Conservation (phyloP, 2,329 filamentous ascomycete species). For the Aspergillus spinulosporus region DNA sequence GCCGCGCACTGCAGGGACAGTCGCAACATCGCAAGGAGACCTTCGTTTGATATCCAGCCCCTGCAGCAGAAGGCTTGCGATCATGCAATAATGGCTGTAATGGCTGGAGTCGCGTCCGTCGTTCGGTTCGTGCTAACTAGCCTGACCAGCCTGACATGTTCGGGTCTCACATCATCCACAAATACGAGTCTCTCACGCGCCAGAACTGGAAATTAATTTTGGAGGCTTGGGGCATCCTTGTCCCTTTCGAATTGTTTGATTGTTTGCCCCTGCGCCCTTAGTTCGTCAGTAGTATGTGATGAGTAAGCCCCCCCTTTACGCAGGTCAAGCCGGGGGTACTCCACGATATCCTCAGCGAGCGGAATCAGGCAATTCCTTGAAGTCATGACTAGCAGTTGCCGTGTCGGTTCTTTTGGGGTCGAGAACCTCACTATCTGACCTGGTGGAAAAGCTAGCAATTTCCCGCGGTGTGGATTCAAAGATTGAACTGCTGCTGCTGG, state of each 20-base stretch:
- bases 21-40: constrained; percentile 13
- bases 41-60: constrained; percentile 11
- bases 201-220: constrained; percentile 9
- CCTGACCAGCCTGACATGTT: neutral
- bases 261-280: constrained; percentile 17
- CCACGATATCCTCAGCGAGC: neutral
- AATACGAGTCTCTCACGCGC: constrained; percentile 14
- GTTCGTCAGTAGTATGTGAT: constrained; percentile 3
- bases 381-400: neutral
- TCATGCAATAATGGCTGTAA: constrained; percentile 1
- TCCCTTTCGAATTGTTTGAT: constrained; percentile 9
- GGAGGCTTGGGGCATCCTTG: constrained; percentile 17
- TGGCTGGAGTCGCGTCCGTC: neutral
- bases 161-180: constrained; percentile 3
- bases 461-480: neutral
- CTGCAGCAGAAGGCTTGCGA: constrained; percentile 8
- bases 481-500: neutral
- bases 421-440: constrained; percentile 3
- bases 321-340: neutral
- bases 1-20: constrained; percentile 13
- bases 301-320: constrained; percentile 9
- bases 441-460: neutral
- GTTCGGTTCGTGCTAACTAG: neutral
- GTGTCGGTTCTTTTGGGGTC: neutral
- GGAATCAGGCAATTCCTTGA: neutral